Base-by-base conservation (phyloP, 2,329 filamentous ascomycete species). In the Aciculosporium take region DNA sequence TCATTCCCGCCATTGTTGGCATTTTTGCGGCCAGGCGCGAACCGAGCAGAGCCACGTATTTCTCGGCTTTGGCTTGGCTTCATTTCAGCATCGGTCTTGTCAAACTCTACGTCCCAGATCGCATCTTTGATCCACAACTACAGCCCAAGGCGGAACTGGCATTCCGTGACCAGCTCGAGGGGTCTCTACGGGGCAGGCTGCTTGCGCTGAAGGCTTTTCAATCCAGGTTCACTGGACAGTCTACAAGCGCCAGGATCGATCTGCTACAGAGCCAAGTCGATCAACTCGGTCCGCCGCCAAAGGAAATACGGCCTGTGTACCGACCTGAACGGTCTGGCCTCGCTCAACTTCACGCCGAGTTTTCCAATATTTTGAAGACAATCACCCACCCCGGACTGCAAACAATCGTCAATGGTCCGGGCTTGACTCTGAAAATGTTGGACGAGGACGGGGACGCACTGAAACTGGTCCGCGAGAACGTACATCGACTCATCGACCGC, bases 41-140 rank as follows among this genome's bases (percentile, higher is more conserved):
- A 7, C 17, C 36, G 4, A 35, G 39, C 5, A 44, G 47, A 4
- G 48, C 53, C 17, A 50, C 56, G 5, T 56, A 62, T 24, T 51
- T 59, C 34, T 63, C 60, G 5, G 61, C 63, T 5, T 61, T 81
- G 18, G 80, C 83, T 5, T 91, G 88, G 76, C 69, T 87, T 23
- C 70, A 81, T 39, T 78, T 94, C 45, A 81, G 84, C 2, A 61
- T 88, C 17, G 79, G 80, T 13, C 75, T 81, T 30, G 67, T 96
- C 37, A 74, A 74, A 46, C 68, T 95, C 2, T 95, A 89, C 54
- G 78, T 96, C 2, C 88, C 93, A 0, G 81, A 94, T 57, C 79
- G 81, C 49, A 73, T 83, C 3, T 91, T 89, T 52, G 91, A 98
- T 57, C 91, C 91, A 1, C 74, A 79, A 45, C 66, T 79, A 44